Evolutionary conservation across 176 grass and related monocot genomes (phyloP).

Genomic region (Elymus sibiricus): DNA sequence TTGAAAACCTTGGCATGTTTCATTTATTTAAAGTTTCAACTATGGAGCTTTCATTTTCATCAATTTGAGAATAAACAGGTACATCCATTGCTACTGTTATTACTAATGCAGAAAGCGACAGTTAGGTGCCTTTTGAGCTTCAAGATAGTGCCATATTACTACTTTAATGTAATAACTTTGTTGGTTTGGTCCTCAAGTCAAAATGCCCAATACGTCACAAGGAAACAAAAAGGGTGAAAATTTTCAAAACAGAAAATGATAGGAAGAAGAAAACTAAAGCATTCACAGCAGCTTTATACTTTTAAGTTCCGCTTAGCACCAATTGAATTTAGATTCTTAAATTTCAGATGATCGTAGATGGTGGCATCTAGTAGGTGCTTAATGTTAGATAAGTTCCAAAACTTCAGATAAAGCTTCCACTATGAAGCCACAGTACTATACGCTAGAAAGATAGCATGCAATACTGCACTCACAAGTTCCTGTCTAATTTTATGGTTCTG

Average conservation of each 20-base stretch:
- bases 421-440: neutral
- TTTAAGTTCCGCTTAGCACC: neutral
- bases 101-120: neutral
- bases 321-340: neutral
- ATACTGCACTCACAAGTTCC: conserved; percentile 53
- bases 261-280: neutral
- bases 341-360: neutral
- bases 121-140: neutral
- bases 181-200: neutral
- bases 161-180: conserved; percentile 1
- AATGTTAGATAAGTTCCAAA: neutral
- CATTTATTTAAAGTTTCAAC: neutral
- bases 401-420: neutral
- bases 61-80: neutral
- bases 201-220: neutral
- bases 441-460: neutral
- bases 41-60: neutral
- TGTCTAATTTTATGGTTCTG: conserved; percentile 64
- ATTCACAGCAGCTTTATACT: neutral
- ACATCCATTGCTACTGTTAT: neutral
- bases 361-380: neutral
- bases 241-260: neutral
- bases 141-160: neutral
- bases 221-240: neutral
- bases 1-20: neutral